Evolutionary conservation across 257 asterid species (phyloP).

Genomic region (Plantago ovata): DNA sequence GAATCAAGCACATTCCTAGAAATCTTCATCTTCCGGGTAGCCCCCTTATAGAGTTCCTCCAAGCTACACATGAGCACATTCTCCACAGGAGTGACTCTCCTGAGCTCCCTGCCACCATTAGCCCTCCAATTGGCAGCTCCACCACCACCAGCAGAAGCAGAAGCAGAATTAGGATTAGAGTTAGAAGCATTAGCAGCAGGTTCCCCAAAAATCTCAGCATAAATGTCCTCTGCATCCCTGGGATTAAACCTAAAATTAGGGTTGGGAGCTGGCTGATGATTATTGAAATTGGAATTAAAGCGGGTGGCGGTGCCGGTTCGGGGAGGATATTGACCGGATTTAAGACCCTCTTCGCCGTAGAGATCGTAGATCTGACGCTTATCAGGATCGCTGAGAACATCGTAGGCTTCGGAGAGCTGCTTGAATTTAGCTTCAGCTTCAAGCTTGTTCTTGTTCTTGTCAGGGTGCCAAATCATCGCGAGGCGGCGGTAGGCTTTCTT

Average conservation of each 20-base stretch:
- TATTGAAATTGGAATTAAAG: constrained; percentile 25
- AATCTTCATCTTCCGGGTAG: constrained; percentile 63
- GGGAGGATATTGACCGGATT: constrained; percentile 25
- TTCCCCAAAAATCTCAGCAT: constrained; percentile 39
- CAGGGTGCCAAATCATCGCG: constrained; percentile 77
- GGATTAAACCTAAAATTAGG: constrained; percentile 75
- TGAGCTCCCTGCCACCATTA: neutral
- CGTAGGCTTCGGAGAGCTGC: constrained; percentile 66
- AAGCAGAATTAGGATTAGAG: too few relatives aligned
- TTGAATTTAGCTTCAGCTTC: constrained; percentile 70
- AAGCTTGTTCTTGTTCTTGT: constrained; percentile 54
- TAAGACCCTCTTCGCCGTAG: constrained; percentile 65
- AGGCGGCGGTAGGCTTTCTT: constrained; percentile 57
- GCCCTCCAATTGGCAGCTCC: too few relatives aligned
- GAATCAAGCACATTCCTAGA: constrained; percentile 51
- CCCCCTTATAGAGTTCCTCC: constrained; percentile 58
- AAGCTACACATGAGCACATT: constrained; percentile 41
- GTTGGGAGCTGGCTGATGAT: constrained; percentile 55
- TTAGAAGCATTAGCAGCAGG: too few relatives aligned
- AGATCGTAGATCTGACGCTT: constrained; percentile 55
- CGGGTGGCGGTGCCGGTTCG: constrained; percentile 21
- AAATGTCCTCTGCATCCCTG: constrained; percentile 50
- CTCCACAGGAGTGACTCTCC: constrained; percentile 42
- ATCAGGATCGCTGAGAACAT: constrained; percentile 60
- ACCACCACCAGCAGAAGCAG: too few relatives aligned